These are phyloP conservation scores for Gastrolobium bilobum DNA, from an alignment of 306 rosid genomes.

Conservation along the genomic window DNA sequence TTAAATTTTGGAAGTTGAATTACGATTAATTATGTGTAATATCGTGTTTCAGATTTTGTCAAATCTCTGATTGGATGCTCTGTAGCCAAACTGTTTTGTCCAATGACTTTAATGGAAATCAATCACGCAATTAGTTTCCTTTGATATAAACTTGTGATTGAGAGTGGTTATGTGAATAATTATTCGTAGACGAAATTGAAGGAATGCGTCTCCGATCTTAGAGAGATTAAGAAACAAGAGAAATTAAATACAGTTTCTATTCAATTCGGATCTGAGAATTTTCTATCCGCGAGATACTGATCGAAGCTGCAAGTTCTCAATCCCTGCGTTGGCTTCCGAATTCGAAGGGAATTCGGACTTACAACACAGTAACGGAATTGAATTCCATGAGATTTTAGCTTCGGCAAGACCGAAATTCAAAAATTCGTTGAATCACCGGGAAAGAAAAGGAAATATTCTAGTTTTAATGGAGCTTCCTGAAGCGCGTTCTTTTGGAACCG, in stretches of 20 bases:
- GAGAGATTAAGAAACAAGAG: neutral
- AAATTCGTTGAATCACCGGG: constrained; percentile 44
- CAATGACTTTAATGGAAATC: constrained; percentile 7
- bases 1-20: constrained; percentile 34
- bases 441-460: constrained; percentile 6
- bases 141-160: constrained; percentile 27
- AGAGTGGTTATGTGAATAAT: constrained; percentile 17
- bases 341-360: constrained; percentile 36
- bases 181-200: constrained; percentile 44
- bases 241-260: constrained; percentile 10
- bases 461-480: constrained; percentile 92
- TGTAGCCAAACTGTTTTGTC: constrained; percentile 11
- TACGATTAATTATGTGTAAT: constrained; percentile 36
- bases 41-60: constrained; percentile 54
- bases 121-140: neutral
- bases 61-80: constrained; percentile 39
- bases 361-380: constrained; percentile 19
- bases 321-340: constrained; percentile 16
- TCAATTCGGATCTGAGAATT: constrained; percentile 61
- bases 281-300: constrained; percentile 3
- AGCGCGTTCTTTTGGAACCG: constrained; percentile 74
- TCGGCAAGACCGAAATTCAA: constrained; percentile 36
- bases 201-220: constrained; percentile 72
- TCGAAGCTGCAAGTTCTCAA: constrained; percentile 31
- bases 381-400: constrained; percentile 49